Evolutionary conservation across 2,329 filamentous ascomycete genomes (phyloP), one percentile per base, ranked within the genome.

Genomic region (Apiospora aurea): DNA sequence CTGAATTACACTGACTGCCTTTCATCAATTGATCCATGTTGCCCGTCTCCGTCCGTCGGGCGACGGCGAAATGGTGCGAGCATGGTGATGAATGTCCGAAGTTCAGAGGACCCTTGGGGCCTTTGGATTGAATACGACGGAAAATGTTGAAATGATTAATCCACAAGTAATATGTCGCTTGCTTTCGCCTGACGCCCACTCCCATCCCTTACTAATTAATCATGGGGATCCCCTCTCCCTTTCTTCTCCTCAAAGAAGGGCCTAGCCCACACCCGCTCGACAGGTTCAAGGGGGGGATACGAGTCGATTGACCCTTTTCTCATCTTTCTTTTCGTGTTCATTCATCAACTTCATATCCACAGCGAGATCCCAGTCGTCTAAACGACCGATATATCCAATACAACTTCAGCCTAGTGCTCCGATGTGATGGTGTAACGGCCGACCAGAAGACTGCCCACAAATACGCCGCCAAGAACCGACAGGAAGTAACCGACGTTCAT

Each of bases 391-490:
- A 64, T 49, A 49, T 49, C 18, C 57, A 34, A n/a, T n/a, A 6
- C 34, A n/a, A 18, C 34, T 41, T 7, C 18, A n/a, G 6, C 71
- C 74, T 78, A 86, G 78, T 91, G 88, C 70, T 89, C 88, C 18
- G 83, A 81, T 29, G 83, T 75, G 64, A 84, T 79, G 41, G 85
- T 85, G 77, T 91, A 96, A 75, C 95, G 89, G 43, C 95, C 94
- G 73, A 96, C 88, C 0, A 90, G 88, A 61, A 98, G 83, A 80
- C 96, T 96, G 34, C 96, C 96, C n/a, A 97, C 79, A 79, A 98
- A 98, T 1, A 93, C 79, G 26, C 79, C 79, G 43, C 75, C 77
- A 34, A 81, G 76, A 6, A 81, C 77, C 11, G 79, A 79, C 0
- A 80, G 71, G 73, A 81, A 81, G 72, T 80, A 81, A 8, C 79